Evolutionary conservation across 345 rosid genomes (phyloP).

Genomic region (Lenwebbia sp.): DNA sequence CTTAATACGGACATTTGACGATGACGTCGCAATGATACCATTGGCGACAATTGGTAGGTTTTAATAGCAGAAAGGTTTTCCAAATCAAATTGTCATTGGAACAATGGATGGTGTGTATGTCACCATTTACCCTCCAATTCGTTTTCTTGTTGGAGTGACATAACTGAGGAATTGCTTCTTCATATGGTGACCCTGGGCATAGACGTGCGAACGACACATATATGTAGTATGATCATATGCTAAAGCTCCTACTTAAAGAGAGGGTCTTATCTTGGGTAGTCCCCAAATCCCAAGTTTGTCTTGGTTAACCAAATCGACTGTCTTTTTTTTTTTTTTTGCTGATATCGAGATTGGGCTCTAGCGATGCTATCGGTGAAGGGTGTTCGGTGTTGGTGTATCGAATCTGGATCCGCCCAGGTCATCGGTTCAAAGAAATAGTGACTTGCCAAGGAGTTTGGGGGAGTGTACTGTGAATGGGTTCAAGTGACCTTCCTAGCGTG

Average conservation of each 20-base stretch:
- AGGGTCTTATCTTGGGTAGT: background rate
- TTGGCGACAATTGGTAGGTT: background rate
- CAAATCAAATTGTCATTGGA: background rate
- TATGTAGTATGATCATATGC: background rate
- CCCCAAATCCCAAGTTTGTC: background rate
- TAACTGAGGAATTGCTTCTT: background rate
- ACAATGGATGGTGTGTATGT: background rate
- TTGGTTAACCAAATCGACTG: background rate
- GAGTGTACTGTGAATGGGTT: background rate
- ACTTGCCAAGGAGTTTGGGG: background rate
- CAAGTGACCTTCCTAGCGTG: background rate
- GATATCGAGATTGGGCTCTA: background rate
- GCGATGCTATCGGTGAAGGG: background rate
- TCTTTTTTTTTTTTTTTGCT: fast-evolving
- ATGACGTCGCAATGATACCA: background rate
- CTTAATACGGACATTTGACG: background rate
- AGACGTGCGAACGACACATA: background rate
- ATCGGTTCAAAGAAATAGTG: background rate
- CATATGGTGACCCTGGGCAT: background rate
- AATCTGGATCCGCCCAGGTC: background rate
- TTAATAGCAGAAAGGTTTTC: background rate
- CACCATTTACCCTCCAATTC: background rate
- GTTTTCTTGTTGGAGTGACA: background rate
- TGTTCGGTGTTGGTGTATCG: background rate
- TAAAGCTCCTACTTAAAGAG: background rate